These are phyloP conservation scores for Yamadazyma sp. DNA, from an alignment of 805 yeast genomes.

Conservation along the genomic window DNA sequence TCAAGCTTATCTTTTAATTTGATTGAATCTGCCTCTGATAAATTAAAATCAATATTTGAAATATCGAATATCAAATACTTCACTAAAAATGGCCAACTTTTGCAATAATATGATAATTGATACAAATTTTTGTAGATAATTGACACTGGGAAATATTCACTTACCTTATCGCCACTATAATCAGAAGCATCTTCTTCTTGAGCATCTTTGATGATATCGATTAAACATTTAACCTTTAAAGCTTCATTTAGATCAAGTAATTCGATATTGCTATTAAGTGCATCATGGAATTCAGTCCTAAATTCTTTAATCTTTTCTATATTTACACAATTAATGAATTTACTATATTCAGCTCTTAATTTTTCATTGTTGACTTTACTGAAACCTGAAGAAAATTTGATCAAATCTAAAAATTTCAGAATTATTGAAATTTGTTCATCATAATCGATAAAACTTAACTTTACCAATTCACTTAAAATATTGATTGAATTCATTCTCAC, in stretches of 20 bases:
- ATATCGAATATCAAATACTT: slow-evolving; percentile 44
- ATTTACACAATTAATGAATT: slow-evolving; percentile 41
- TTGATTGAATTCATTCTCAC: slow-evolving; percentile 51
- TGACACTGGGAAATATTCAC: neutral
- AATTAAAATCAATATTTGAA: slow-evolving; percentile 15
- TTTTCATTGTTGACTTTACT: slow-evolving; percentile 19
- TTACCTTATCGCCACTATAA: neutral
- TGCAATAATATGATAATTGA: slow-evolving; percentile 25
- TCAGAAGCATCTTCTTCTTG: neutral
- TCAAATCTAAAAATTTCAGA: slow-evolving; percentile 2
- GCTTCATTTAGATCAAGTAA: slow-evolving; percentile 11
- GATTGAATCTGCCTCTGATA: neutral
- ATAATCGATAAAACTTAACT: slow-evolving; percentile 62
- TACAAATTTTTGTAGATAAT: slow-evolving; percentile 30
- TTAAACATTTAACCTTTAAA: slow-evolving; percentile 14
- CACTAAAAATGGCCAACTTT: slow-evolving; percentile 36
- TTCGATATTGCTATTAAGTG: neutral
- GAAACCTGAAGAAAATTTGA: slow-evolving; percentile 13
- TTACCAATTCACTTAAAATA: slow-evolving; percentile 53
- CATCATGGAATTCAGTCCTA: neutral
- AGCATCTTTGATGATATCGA: slow-evolving; percentile 11
- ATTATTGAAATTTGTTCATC: slow-evolving; percentile 42
- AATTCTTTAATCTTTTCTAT: slow-evolving; percentile 12
- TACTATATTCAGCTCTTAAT: slow-evolving; percentile 48
- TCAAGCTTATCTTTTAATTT: too few species aligned